phyloP scores from a whole-genome alignment of 768 basidiomycete genomes.

The Leccinum sublutescens region DNA sequence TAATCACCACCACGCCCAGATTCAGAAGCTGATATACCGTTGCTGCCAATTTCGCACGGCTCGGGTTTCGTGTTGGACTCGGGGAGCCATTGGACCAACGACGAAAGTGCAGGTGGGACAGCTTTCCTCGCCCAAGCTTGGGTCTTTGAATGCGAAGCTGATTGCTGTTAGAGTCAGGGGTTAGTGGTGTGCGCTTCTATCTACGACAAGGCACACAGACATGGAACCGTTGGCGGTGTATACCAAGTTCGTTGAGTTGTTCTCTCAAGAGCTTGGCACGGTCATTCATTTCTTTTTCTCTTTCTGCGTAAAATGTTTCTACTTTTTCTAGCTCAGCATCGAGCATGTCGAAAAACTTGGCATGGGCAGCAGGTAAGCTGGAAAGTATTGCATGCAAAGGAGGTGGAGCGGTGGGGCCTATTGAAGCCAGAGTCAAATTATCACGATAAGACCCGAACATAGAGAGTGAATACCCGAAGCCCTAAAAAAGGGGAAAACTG shows the following conservation, averaged over 20 bases:
- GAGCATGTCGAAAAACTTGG: slow-evolving; percentile 70
- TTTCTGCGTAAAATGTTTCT: slow-evolving; percentile 73
- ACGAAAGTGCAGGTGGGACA: slow-evolving; percentile 4
- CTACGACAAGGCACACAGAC: slow-evolving; percentile 37
- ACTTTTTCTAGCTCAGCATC: slow-evolving; percentile 83
- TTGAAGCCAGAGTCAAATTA: not conserved
- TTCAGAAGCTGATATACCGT: slow-evolving; percentile 13
- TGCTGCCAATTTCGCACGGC: not conserved
- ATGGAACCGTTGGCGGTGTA: slow-evolving; percentile 58
- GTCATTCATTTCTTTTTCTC: slow-evolving; percentile 59
- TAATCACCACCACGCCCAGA: slow-evolving; percentile 16
- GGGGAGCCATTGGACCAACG: slow-evolving; percentile 2
- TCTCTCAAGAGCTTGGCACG: slow-evolving; percentile 49
- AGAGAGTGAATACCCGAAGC: slow-evolving; percentile 11
- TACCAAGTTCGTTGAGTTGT: slow-evolving; percentile 72
- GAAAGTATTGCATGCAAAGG: slow-evolving; percentile 50
- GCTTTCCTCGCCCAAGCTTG: slow-evolving; percentile 10
- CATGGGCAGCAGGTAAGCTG: slow-evolving; percentile 56
- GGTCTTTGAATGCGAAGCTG: not conserved
- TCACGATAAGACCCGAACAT: not conserved
- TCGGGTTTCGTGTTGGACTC: not conserved
- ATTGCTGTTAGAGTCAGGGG: slow-evolving; percentile 8
- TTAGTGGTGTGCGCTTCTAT: not conserved
- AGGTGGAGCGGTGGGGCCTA: slow-evolving; percentile 23
- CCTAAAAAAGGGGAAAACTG: slow-evolving; percentile 16